phyloP scores from a whole-genome alignment of 345 rosid genomes.

The Eucalyptus decipiens region DNA sequence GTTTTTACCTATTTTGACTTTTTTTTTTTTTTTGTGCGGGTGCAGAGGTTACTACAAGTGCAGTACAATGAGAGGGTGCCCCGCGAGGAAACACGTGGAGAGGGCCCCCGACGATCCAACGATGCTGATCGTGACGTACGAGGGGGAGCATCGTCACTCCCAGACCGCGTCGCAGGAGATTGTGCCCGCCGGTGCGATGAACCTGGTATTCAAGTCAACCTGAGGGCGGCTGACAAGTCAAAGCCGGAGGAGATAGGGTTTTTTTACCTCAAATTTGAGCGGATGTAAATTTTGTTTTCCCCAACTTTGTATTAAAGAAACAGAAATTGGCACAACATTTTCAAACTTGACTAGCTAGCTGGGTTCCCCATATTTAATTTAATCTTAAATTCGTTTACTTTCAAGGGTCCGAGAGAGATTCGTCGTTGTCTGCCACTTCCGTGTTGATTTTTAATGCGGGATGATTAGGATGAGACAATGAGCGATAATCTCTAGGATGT shows the following conservation, averaged over 20 bases:
- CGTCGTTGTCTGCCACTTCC: neutral
- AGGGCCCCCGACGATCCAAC: slow-evolving; percentile 73
- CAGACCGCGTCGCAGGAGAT: slow-evolving; percentile 42
- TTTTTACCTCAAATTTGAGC: neutral
- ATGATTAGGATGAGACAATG: neutral
- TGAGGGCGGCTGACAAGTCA: neutral
- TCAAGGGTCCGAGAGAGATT: neutral
- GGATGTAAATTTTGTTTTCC: neutral
- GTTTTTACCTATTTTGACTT: neutral
- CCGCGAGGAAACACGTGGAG: slow-evolving; percentile 97
- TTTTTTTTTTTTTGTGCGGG: neutral
- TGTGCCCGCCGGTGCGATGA: slow-evolving; percentile 14
- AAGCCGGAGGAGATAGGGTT: neutral
- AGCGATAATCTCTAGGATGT: neutral
- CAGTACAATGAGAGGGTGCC: slow-evolving; percentile 77
- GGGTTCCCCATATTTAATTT: neutral
- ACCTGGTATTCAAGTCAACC: slow-evolving; percentile 40
- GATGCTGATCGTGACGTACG: slow-evolving; percentile 89
- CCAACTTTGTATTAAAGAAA: neutral
- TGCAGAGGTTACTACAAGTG: slow-evolving; percentile 94
- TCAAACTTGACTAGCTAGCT: neutral
- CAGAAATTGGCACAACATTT: neutral
- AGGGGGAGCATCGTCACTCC: slow-evolving; percentile 79
- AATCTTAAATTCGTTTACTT: neutral
- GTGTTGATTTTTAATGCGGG: neutral